Evolutionary conservation across 805 yeast species (phyloP).

Genomic region (Metschnikowia bowlesiae): DNA sequence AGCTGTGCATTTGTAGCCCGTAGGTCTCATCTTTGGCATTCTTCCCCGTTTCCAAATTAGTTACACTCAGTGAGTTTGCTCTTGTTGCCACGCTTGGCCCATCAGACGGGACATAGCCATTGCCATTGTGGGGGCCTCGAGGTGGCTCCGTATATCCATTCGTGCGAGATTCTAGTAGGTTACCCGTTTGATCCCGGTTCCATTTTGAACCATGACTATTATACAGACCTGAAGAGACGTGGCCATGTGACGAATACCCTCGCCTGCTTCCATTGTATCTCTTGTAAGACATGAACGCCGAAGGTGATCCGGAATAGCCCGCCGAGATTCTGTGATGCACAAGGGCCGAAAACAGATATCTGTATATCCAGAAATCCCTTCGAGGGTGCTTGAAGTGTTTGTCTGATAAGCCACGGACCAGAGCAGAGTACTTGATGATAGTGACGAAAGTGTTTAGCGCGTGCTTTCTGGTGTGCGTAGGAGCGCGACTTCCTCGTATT

Average conservation of each 20-base stretch:
- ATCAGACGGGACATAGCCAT: not conserved
- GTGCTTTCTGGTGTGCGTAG: slow-evolving; percentile 1
- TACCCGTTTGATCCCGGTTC: not conserved
- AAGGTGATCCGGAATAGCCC: not conserved
- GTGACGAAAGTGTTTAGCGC: not conserved
- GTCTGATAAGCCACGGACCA: not conserved
- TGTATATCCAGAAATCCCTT: not conserved
- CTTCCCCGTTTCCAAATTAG: slow-evolving; percentile 29
- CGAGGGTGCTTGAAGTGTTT: not conserved
- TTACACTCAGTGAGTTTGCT: slow-evolving; percentile 20
- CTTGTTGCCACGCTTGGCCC: not conserved
- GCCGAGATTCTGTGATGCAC: not conserved
- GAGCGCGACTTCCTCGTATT: slow-evolving; percentile 1
- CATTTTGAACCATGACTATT: not conserved
- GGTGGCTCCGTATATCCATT: not conserved
- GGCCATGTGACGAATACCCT: not conserved
- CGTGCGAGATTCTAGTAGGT: not conserved
- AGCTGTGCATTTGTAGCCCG: slow-evolving; percentile 28
- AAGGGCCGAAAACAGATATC: not conserved
- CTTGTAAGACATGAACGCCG: slow-evolving; percentile 2
- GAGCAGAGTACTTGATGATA: not conserved
- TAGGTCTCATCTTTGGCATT: slow-evolving; percentile 30
- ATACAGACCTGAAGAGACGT: not conserved
- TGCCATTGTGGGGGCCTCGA: not conserved
- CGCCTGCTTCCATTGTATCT: slow-evolving; percentile 2